These are phyloP conservation scores for Fusarium sp. DNA, from an alignment of 2,329 filamentous ascomycete species.

Conservation along the genomic window DNA sequence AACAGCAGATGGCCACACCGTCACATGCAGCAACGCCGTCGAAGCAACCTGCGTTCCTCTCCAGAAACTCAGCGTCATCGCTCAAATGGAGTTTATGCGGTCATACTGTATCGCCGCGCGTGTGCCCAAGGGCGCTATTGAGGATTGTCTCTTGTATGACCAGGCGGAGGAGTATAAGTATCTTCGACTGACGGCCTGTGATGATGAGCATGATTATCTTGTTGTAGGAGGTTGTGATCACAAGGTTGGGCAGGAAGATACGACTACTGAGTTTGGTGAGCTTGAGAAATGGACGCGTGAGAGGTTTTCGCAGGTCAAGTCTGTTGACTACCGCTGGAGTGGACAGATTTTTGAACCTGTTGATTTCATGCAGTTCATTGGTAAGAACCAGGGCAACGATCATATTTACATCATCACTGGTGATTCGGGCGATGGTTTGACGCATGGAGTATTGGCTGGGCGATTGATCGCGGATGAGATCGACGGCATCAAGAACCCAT, in stretches of 20 bases:
- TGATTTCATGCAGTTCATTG: constrained; percentile 64
- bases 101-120: constrained; percentile 66
- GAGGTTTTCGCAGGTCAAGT: constrained; percentile 58
- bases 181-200: constrained; percentile 60
- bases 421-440: constrained; percentile 65
- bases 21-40: constrained; percentile 58
- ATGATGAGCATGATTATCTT: constrained; percentile 62
- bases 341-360: constrained; percentile 65
- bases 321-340: constrained; percentile 64
- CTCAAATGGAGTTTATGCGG: constrained; percentile 61
- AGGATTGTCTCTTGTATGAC: constrained; percentile 65
- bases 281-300: constrained; percentile 62
- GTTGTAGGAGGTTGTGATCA: constrained; percentile 66
- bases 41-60: constrained; percentile 64
- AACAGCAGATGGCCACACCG: constrained; percentile 55
- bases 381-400: constrained; percentile 60
- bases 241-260: constrained; percentile 62
- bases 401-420: constrained; percentile 63
- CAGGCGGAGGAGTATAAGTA: constrained; percentile 64
- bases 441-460: constrained; percentile 62
- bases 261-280: constrained; percentile 56
- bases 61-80: constrained; percentile 62
- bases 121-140: constrained; percentile 59
- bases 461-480: constrained; percentile 63
- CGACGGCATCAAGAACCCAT: constrained; percentile 56